These are phyloP conservation scores for Rhizomucor pusillus DNA, from an alignment of 371 early-diverging fungal species.

Conservation along the genomic window DNA sequence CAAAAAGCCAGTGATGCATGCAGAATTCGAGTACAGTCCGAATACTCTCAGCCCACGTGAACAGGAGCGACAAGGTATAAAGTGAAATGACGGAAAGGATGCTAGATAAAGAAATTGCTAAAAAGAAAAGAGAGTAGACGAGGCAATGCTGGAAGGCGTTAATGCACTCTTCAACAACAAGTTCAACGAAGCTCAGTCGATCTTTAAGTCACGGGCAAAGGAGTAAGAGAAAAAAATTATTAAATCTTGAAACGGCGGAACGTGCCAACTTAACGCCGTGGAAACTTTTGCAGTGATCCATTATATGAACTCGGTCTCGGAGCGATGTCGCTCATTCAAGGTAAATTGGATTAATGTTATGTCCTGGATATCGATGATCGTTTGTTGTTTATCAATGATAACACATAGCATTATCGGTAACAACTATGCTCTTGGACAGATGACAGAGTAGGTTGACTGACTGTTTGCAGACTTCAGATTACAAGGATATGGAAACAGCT, in stretches of 20 bases:
- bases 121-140: constrained; percentile 26
- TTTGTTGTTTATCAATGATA: not conserved
- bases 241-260: not conserved
- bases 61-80: constrained; percentile 10
- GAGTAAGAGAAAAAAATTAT: constrained; percentile 22
- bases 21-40: not conserved
- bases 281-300: constrained; percentile 28
- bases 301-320: constrained; percentile 37
- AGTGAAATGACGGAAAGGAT: not conserved
- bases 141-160: constrained; percentile 47
- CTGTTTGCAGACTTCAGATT: constrained; percentile 48
- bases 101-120: not conserved
- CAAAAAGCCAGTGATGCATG: constrained; percentile 1
- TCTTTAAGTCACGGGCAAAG: constrained; percentile 31
- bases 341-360: constrained; percentile 13
- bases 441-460: not conserved
- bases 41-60: constrained; percentile 14
- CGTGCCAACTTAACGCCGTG: not conserved
- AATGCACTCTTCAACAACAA: constrained; percentile 54
- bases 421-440: too few relatives aligned
- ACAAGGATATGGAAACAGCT: constrained; percentile 46
- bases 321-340: constrained; percentile 42
- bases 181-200: constrained; percentile 42
- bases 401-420: not conserved
- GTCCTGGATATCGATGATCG: not conserved